Evolutionary conservation across 2,329 filamentous ascomycete species (phyloP).

Genomic region (Elsinoe fawcettii): DNA sequence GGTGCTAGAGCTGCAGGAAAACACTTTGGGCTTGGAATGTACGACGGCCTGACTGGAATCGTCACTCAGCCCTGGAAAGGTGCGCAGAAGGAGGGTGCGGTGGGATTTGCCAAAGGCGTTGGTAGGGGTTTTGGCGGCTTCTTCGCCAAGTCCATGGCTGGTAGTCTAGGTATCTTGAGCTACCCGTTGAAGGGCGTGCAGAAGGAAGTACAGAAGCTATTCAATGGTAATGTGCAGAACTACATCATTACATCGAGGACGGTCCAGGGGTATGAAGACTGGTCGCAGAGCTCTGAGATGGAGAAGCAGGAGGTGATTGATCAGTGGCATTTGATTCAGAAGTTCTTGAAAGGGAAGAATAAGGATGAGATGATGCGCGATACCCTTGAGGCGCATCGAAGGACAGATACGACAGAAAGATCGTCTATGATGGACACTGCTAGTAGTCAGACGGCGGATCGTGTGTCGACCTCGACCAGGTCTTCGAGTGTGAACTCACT

Average conservation of each 20-base stretch:
- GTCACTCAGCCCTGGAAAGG: slow-evolving; percentile 64
- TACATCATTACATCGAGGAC: slow-evolving; percentile 68
- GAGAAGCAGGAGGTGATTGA: slow-evolving; percentile 56
- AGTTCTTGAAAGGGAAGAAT: slow-evolving; percentile 46
- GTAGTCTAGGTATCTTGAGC: slow-evolving; percentile 50
- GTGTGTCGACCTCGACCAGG: no score
- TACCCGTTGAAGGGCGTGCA: slow-evolving; percentile 68
- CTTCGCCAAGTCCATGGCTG: slow-evolving; percentile 65
- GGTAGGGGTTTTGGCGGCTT: slow-evolving; percentile 71
- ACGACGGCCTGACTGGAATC: slow-evolving; percentile 67
- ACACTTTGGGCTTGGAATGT: slow-evolving; percentile 66
- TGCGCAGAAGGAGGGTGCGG: slow-evolving; percentile 51
- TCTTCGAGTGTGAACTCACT: no score
- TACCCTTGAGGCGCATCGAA: neutral
- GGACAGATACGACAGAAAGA: neutral
- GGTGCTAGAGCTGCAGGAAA: slow-evolving; percentile 38
- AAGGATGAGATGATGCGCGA: slow-evolving; percentile 40
- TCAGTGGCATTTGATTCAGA: slow-evolving; percentile 52
- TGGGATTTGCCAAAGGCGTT: slow-evolving; percentile 66
- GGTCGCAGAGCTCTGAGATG: slow-evolving; percentile 42
- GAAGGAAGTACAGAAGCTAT: slow-evolving; percentile 57
- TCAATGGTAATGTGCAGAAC: slow-evolving; percentile 60
- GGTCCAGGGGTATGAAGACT: slow-evolving; percentile 61
- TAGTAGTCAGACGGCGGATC: no score
- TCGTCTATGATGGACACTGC: no score